Evolutionary conservation across 192 early-diverging fungal species (phyloP).

Genomic region (Entomortierella beljakovae): DNA sequence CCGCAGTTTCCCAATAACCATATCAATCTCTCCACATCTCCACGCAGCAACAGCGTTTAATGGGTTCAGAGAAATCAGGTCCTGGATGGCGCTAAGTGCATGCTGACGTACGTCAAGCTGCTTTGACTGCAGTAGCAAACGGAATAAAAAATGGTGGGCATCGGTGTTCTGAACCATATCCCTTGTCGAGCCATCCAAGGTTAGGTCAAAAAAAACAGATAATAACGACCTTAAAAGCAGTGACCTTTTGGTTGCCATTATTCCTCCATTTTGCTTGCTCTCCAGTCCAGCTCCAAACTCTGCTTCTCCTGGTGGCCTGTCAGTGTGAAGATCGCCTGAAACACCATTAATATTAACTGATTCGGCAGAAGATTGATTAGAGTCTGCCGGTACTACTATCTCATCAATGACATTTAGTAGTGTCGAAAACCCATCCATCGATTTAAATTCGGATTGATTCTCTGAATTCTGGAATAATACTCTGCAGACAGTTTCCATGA

Average conservation of each 20-base stretch:
- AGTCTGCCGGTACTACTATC: conserved; percentile 30
- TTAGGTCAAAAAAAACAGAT: conserved; percentile 45
- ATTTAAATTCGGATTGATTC: conserved; percentile 45
- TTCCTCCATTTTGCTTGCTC: neutral
- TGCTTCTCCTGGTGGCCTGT: neutral
- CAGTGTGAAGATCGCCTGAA: neutral
- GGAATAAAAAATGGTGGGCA: conserved; percentile 49
- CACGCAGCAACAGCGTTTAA: conserved; percentile 55
- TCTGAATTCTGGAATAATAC: conserved; percentile 50
- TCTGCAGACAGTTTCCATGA: conserved; percentile 57
- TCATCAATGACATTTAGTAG: conserved; percentile 52
- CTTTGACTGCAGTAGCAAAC: conserved; percentile 38
- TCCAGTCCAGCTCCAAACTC: neutral
- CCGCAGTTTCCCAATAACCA: conserved; percentile 30
- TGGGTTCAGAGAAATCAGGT: conserved; percentile 44
- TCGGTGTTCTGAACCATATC: conserved; percentile 53
- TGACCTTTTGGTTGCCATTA: conserved; percentile 15
- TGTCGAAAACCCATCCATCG: conserved; percentile 48
- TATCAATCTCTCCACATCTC: conserved; percentile 46
- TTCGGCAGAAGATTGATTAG: neutral
- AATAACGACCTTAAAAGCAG: conserved; percentile 30
- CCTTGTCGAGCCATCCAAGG: conserved; percentile 38
- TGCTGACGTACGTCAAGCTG: conserved; percentile 54
- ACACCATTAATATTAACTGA: neutral
- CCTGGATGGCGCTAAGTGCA: conserved; percentile 54